Percentiles rank a stretch among this genome's conserved stretches.
Evolutionary conservation across 176 grass and related monocot species (phyloP).

Genomic region (Musa beccarii): DNA sequence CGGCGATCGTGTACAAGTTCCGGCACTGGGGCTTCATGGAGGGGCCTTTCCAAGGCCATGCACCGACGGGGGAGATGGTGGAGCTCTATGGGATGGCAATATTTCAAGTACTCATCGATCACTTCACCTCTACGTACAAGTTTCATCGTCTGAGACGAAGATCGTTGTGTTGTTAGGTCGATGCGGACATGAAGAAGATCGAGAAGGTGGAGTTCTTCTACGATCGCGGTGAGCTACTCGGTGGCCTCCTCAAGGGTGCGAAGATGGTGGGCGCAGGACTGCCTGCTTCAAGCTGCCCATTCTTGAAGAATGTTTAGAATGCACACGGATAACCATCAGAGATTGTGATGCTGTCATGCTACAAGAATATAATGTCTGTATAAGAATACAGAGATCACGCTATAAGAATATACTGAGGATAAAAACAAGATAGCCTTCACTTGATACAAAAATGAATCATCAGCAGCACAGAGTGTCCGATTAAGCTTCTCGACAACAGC

Average conservation of each 20-base stretch:
- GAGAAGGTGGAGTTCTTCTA: conserved; percentile 26
- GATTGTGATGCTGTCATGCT: background rate
- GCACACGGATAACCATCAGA: no score
- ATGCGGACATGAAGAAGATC: conserved; percentile 17
- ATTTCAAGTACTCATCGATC: conserved; percentile 11
- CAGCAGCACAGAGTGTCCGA: no score
- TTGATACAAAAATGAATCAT: no score
- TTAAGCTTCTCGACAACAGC: no score
- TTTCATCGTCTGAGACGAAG: background rate
- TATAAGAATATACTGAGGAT: background rate
- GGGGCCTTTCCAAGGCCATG: conserved; percentile 29
- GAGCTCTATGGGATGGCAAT: conserved; percentile 32
- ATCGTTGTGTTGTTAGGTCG: background rate
- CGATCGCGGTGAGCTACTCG: conserved; percentile 17
- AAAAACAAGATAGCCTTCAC: no score
- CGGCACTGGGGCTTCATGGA: conserved; percentile 38
- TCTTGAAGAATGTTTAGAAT: conserved; percentile 1
- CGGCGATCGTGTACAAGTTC: conserved; percentile 35
- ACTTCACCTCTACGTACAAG: background rate
- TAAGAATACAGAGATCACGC: background rate
- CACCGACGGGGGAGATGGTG: conserved; percentile 28
- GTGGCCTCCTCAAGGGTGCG: conserved; percentile 4
- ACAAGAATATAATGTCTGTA: background rate
- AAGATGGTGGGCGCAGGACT: background rate
- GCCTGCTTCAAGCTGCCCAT: conserved; percentile 9